phyloP scores from a whole-genome alignment of 192 early-diverging fungal genomes.

The Backusella psychrophila region DNA sequence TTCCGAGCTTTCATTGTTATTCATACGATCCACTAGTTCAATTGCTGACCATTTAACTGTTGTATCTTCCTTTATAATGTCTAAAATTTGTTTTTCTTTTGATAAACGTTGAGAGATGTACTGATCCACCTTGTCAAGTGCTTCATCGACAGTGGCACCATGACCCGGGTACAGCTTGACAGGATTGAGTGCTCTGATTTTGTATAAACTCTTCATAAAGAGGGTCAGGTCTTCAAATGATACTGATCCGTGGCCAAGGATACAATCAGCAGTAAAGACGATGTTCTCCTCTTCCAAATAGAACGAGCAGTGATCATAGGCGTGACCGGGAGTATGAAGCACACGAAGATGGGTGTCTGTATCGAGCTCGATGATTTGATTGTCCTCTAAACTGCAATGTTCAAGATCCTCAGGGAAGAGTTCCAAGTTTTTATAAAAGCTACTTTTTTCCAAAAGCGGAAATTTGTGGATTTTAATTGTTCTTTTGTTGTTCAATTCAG shows the following conservation, averaged over 20 bases:
- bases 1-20: background rate
- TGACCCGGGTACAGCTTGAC: constrained; percentile 61
- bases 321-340: constrained; percentile 80
- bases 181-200: constrained; percentile 44
- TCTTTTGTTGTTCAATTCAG: constrained; percentile 13
- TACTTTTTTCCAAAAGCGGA: background rate
- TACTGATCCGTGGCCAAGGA: constrained; percentile 82
- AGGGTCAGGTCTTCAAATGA: constrained; percentile 70
- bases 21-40: constrained; percentile 2
- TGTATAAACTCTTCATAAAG: constrained; percentile 67
- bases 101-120: constrained; percentile 76
- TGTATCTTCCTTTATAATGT: constrained; percentile 9
- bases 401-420: constrained; percentile 18
- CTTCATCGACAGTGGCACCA: constrained; percentile 71
- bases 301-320: constrained; percentile 73
- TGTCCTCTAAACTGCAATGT: constrained; percentile 41
- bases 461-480: constrained; percentile 20
- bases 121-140: constrained; percentile 57
- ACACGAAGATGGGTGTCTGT: constrained; percentile 60
- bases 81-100: constrained; percentile 75
- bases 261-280: constrained; percentile 77
- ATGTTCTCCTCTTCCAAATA: constrained; percentile 62
- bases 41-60: background rate
- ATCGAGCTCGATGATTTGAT: constrained; percentile 55
- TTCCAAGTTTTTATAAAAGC: constrained; percentile 9